phyloP scores from a whole-genome alignment of 148 eudicot species.

The Rhododendron kiyosumense region DNA sequence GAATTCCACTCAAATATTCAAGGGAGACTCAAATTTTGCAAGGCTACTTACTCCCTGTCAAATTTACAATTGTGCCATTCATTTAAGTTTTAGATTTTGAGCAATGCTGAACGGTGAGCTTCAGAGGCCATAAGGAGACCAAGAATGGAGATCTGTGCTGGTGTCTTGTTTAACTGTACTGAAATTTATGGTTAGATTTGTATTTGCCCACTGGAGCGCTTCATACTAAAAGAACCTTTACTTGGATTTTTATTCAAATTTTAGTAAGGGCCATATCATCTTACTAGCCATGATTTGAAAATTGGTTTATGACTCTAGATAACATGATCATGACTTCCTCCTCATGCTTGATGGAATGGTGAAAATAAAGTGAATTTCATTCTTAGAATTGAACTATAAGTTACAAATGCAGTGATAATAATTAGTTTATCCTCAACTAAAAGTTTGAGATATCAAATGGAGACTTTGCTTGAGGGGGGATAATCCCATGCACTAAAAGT shows the following conservation, averaged over 20 bases:
- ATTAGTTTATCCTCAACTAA: no score
- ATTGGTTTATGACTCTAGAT: not conserved
- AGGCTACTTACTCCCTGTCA: no score
- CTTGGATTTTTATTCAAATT: not conserved
- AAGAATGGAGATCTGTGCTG: no score
- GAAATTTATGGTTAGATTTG: not conserved
- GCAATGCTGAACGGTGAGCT: no score
- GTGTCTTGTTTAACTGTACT: no score
- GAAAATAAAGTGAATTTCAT: not conserved
- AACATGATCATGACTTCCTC: not conserved
- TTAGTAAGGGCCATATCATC: not conserved
- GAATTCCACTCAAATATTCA: no score
- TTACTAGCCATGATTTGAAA: not conserved
- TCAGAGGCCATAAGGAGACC: no score
- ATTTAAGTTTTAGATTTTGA: no score
- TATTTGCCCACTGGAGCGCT: not conserved
- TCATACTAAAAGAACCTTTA: not conserved
- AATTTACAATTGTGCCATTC: no score
- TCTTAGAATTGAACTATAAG: not conserved
- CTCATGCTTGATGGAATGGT: not conserved
- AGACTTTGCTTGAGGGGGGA: not conserved
- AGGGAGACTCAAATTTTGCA: not conserved
- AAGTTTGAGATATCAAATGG: not conserved
- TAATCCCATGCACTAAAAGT: not conserved
- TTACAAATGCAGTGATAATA: not conserved